Evolutionary conservation across 352 stramenopile genomes (phyloP).

Genomic region (Pseudoperonospora humuli): DNA sequence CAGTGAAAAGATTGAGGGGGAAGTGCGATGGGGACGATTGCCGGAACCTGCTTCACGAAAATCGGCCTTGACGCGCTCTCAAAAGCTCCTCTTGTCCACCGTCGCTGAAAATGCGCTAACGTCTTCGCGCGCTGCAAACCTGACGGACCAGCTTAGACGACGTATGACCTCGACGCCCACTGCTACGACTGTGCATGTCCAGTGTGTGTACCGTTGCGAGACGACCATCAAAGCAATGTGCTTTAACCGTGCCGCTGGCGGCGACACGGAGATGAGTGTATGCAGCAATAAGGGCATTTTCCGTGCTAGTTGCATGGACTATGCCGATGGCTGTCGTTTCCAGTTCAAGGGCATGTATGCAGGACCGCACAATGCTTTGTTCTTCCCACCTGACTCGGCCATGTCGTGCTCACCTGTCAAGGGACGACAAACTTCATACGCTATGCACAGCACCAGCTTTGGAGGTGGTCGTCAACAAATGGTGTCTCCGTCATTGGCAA

Average conservation of each 20-base stretch:
- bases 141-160: conserved; percentile 56
- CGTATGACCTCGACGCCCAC: conserved; percentile 32
- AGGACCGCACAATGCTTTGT: conserved; percentile 29
- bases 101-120: conserved; percentile 28
- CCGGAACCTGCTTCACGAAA: conserved; percentile 59
- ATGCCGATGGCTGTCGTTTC: conserved; percentile 62
- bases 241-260: conserved; percentile 57
- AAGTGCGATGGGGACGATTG: conserved; percentile 65
- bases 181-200: conserved; percentile 29
- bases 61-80: conserved; percentile 48
- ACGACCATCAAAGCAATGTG: conserved; percentile 81
- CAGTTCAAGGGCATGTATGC: conserved; percentile 80
- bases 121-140: conserved; percentile 33
- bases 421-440: conserved; percentile 10
- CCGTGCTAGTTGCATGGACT: conserved; percentile 51
- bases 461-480: conserved; percentile 2
- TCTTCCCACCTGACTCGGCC: conserved; percentile 26
- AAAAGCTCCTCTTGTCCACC: conserved; percentile 51
- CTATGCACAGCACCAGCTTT: conserved; percentile 11
- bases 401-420: conserved; percentile 22
- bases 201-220: conserved; percentile 74
- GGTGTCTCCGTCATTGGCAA: conserved; percentile 21
- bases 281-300: conserved; percentile 74
- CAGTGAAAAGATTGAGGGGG: conserved; percentile 65
- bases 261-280: conserved; percentile 54